Base-by-base conservation (phyloP, 2,329 filamentous ascomycete genomes). In the Tolypocladium paradoxum region DNA sequence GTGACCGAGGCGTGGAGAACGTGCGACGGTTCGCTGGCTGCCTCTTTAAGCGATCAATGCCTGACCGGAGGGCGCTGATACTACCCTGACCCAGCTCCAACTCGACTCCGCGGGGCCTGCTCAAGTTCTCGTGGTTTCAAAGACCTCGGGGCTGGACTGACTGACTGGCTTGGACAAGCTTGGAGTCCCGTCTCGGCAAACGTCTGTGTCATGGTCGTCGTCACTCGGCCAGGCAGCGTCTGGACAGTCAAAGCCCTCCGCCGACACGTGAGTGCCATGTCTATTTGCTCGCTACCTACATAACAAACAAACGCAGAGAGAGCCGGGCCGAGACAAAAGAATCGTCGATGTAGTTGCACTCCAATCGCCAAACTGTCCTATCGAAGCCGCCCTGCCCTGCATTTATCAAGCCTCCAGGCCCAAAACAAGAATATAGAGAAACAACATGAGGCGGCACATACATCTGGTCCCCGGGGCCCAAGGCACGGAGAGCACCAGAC, bases 351-450 rank as follows among this genome's bases (percentile, higher is more conserved):
- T 69, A 71, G 73, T 71, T 73, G 67, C 73, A 76, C 73, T 72
- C 73, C 73, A 70, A 70, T 76, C 73, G 74, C 74, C 73, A 72
- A 73, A 73, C 65, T 67, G 69, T 73, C 73, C 72, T 74, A 74
- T 74, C 68, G 64, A 74, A 71, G 64, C 61, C 68, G 65, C 65
- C 64, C 65, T 64, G 62, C 63, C 43, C 63, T 65, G 65, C 61
- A 67, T 68, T 62, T 66, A 66, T 66, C 61, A 65, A 66, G 61
- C 65, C 59, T 65, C 63, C 61, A 57, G 58, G 57, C 62, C 62
- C 59, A 61, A 61, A 51, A 51, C 34, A 51, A 56, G 37, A 53
- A 54, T 47, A 49, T 48, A 33, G 24, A 50, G 40, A 51, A 35
- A 36, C 35, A 47, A 27, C 22, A 43, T 48, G 45, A 43, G 52